A percentile compares a stretch with the other conserved stretches of the same genome.
phyloP scores from a whole-genome alignment of 2,329 filamentous ascomycete species.

The Verticillium longisporum region DNA sequence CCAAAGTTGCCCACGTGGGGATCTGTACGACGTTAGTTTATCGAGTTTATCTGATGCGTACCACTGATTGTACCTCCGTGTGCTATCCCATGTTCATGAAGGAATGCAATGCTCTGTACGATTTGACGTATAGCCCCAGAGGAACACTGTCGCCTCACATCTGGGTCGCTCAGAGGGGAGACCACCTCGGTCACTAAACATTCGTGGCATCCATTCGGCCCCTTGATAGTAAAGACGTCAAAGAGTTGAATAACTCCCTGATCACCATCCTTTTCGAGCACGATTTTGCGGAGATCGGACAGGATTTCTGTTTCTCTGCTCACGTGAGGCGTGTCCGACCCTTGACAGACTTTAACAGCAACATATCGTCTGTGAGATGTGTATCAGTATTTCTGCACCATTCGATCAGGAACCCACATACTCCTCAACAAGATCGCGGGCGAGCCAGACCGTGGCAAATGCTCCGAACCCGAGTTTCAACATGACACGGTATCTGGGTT shows the following conservation, averaged over 20 bases:
- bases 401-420: not conserved
- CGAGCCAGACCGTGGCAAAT: conserved; percentile 7
- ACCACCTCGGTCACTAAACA: conserved; percentile 6
- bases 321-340: not conserved
- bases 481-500: conserved; percentile 4
- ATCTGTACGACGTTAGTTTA: not conserved
- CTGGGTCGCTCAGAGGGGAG: conserved; percentile 1
- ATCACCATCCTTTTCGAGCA: not conserved
- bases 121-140: not conserved
- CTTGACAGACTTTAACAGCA: conserved; percentile 2
- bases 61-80: not conserved
- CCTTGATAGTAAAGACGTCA: conserved; percentile 4
- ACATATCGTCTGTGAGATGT: conserved; percentile 1
- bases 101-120: conserved; percentile 1
- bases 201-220: conserved; percentile 7
- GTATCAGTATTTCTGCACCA: not conserved
- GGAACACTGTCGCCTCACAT: not conserved
- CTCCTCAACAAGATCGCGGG: conserved; percentile 2
- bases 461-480: conserved; percentile 5
- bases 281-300: not conserved
- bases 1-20: not conserved
- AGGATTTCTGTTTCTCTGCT: not conserved
- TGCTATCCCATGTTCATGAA: not conserved
- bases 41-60: not conserved
- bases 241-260: conserved; percentile 1